Base-by-base conservation (phyloP, 768 basidiomycete species). In the Leccinum fibrillosum region DNA sequence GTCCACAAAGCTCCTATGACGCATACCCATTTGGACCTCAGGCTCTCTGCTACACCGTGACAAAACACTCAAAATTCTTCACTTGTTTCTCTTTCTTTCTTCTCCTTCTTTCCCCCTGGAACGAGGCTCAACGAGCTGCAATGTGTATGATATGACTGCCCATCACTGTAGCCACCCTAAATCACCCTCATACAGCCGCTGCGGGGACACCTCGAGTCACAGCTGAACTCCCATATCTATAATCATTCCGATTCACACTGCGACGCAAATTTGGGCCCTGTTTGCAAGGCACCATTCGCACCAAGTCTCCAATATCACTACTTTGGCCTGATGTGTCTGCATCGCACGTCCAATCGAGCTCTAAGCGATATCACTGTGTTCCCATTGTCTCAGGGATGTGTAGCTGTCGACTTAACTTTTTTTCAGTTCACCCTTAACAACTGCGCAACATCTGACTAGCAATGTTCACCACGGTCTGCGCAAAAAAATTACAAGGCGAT, bases 321-420 rank as follows among this genome's bases (percentile, higher is more conserved):
- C 45, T 28, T 47, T 47, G 21, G 12, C 45, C 21, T 23, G 23
- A 47, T 23, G 23, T 25, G 23, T 47, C 13, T 47, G 45, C 45
- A 47, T 47, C 15, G 45, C 45, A 23, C 21, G 45, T 47, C 45
- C 23, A 47, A 15, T 15, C 21, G 23, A 23, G 45, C 13, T 25
- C 23, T 13, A 25, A 47, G n/a, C 26, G 25, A 15, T 23, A n/a
- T 26, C 48, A 3, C 50, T 26, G 3, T 23, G 44, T 60, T 57
- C 59, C 39, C 56, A 58, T 57, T n/a, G 9, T 58, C 13, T 39
- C 59, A 58, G 23, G 49, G 56, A 9, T 19, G 34, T 17, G 48
- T n/a, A 19, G n/a, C 21, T 21, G 30, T n/a, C 10, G 17, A 30
- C 3, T n/a, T 30, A 11, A 25, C 11, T 13, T 25, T 28, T 28